Conservation (phyloP, 2,329 filamentous ascomycete genomes). For the Lasiodiplodia sp. region DNA sequence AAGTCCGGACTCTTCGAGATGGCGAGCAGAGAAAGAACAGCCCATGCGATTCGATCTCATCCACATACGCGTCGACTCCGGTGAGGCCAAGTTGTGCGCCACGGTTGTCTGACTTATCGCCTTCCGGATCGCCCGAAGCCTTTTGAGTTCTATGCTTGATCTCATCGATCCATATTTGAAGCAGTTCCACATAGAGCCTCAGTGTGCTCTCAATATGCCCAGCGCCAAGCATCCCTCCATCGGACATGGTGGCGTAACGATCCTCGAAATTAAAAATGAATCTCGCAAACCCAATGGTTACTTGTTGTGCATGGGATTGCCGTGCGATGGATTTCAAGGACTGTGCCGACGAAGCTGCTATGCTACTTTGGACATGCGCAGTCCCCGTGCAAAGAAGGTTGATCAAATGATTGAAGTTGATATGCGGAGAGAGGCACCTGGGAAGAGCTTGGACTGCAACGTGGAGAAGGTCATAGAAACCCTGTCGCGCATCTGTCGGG, state of each 20-base stretch:
- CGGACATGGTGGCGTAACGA: conserved; percentile 95
- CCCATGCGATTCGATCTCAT: conserved; percentile 95
- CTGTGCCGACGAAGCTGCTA: conserved; percentile 88
- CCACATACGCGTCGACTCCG: conserved; percentile 88
- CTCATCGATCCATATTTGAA: conserved; percentile 98
- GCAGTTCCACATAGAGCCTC: conserved; percentile 87
- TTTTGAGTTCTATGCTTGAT: conserved; percentile 86
- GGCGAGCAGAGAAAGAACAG: conserved; percentile 98
- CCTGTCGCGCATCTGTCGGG: conserved; percentile 83
- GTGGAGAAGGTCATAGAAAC: conserved; percentile 93
- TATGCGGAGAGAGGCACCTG: conserved; percentile 88
- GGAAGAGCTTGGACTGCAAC: conserved; percentile 95
- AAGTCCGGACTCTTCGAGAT: conserved; percentile 84
- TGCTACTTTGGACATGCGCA: conserved; percentile 90
- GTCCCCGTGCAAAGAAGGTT: conserved; percentile 96
- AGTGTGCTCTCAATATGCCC: conserved; percentile 95
- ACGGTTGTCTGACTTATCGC: conserved; percentile 72
- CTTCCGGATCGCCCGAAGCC: conserved; percentile 68
- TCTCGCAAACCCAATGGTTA: conserved; percentile 93
- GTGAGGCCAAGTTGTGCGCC: conserved; percentile 84
- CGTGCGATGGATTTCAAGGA: conserved; percentile 94
- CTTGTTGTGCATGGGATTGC: conserved; percentile 91
- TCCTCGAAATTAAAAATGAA: conserved; percentile 99
- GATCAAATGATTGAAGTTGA: conserved; percentile 91
- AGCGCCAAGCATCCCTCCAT: conserved; percentile 93